These are phyloP conservation scores for Diutina neorugosa DNA, from an alignment of 1,139 yeast species.

Conservation along the genomic window DNA sequence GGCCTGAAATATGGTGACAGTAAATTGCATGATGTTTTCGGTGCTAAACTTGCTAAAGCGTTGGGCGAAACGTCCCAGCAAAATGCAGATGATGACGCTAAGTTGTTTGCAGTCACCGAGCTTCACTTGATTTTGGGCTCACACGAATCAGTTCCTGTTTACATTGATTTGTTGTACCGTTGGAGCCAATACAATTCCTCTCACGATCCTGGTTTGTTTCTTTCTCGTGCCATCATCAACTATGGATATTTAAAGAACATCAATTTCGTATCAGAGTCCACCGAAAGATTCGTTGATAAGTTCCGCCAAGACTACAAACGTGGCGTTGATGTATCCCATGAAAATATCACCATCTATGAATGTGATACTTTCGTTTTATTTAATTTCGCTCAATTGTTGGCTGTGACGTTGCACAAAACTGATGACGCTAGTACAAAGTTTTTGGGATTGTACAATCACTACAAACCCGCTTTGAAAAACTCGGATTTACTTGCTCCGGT, in stretches of 20 bases:
- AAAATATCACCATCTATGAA: slow-evolving; percentile 9
- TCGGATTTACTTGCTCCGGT: slow-evolving; percentile 27
- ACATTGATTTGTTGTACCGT: slow-evolving; percentile 41
- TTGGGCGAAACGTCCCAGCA: slow-evolving; percentile 12
- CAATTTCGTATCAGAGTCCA: slow-evolving; percentile 39
- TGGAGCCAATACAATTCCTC: slow-evolving; percentile 35
- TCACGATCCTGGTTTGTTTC: slow-evolving; percentile 37
- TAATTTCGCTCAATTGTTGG: slow-evolving; percentile 60
- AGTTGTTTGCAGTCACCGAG: slow-evolving; percentile 32
- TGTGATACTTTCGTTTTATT: slow-evolving; percentile 25
- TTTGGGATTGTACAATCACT: slow-evolving; percentile 36
- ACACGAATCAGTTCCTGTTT: slow-evolving; percentile 39
- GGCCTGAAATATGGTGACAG: slow-evolving; percentile 56
- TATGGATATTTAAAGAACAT: slow-evolving; percentile 55
- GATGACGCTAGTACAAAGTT: slow-evolving; percentile 42
- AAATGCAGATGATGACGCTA: slow-evolving; percentile 16
- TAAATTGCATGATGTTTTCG: slow-evolving; percentile 64
- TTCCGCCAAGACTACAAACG: slow-evolving; percentile 8
- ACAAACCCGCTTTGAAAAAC: slow-evolving; percentile 19
- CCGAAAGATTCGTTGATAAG: slow-evolving; percentile 24
- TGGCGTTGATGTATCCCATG: slow-evolving; percentile 4
- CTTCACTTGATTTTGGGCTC: slow-evolving; percentile 61
- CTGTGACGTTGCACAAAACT: slow-evolving; percentile 44
- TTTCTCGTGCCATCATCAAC: slow-evolving; percentile 56
- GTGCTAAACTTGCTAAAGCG: slow-evolving; percentile 41